phyloP scores from a whole-genome alignment of 2,329 filamentous ascomycete species.

The Pyrenophora teres region DNA sequence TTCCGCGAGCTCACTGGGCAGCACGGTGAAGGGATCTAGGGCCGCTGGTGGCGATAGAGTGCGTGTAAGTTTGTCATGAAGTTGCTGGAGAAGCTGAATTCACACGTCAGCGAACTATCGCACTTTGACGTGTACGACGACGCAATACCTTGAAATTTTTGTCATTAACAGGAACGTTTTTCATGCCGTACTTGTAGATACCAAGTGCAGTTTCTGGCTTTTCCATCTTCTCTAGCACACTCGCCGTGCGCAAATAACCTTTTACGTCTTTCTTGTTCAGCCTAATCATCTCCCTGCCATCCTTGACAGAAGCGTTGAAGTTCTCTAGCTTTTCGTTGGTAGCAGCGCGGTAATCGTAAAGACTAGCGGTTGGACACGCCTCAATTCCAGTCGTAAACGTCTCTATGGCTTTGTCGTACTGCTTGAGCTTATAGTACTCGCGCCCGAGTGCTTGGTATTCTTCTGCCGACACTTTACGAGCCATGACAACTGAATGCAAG shows the following conservation, averaged over 20 bases:
- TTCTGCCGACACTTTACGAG: constrained; percentile 36
- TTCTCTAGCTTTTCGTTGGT: constrained; percentile 59
- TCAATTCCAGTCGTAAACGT: constrained; percentile 43
- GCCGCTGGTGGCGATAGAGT: constrained; percentile 50
- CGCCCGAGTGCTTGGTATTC: constrained; percentile 45
- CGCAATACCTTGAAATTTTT: constrained; percentile 37
- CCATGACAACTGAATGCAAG: constrained; percentile 22
- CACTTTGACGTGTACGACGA: background rate
- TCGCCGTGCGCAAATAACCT: constrained; percentile 62
- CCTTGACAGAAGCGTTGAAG: constrained; percentile 57
- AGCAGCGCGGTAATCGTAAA: constrained; percentile 62
- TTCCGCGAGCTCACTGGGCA: constrained; percentile 61
- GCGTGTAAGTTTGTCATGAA: constrained; percentile 54
- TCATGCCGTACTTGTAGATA: constrained; percentile 64
- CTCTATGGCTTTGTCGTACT: constrained; percentile 42
- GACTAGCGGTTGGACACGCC: constrained; percentile 29
- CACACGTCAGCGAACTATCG: background rate
- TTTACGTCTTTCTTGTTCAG: constrained; percentile 56
- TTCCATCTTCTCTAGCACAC: constrained; percentile 53
- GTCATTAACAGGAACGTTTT: constrained; percentile 51
- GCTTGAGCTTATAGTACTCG: constrained; percentile 43
- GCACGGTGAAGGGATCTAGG: constrained; percentile 57
- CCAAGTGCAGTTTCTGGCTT: constrained; percentile 59
- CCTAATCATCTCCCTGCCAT: constrained; percentile 63
- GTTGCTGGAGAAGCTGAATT: constrained; percentile 49